A percentile compares a stretch with the other conserved stretches of the same genome.
Conservation (phyloP, 2,329 filamentous ascomycete genomes). For the Lecanicillium sp. region DNA sequence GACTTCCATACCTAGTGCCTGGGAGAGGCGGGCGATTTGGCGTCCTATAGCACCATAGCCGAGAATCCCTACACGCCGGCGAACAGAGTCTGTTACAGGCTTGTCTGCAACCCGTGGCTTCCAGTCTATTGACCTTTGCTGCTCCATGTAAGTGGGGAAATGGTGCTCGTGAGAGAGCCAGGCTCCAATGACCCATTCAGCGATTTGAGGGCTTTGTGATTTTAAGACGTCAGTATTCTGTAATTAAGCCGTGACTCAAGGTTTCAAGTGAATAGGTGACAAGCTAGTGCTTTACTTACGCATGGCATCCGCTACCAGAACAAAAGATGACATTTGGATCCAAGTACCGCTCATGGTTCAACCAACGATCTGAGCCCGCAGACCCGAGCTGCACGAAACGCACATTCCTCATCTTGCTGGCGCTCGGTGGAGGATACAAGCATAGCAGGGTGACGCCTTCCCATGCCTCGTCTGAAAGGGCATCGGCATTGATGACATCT, state of each 20-base stretch:
- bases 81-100: slow-evolving; percentile 21
- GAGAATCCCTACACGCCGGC: slow-evolving; percentile 28
- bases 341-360: slow-evolving; percentile 23
- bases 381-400: slow-evolving; percentile 36
- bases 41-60: slow-evolving; percentile 38
- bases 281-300: slow-evolving; percentile 20
- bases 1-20: slow-evolving; percentile 57
- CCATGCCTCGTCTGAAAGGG: slow-evolving; percentile 23
- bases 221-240: too few species aligned
- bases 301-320: slow-evolving; percentile 32
- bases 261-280: background rate
- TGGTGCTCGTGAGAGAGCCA: slow-evolving; percentile 25
- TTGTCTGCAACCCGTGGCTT: slow-evolving; percentile 9
- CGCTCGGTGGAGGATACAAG: slow-evolving; percentile 21
- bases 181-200: slow-evolving; percentile 31
- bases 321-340: slow-evolving; percentile 28
- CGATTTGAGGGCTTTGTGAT: slow-evolving; percentile 28
- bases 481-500: slow-evolving; percentile 13
- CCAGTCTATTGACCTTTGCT: slow-evolving; percentile 22
- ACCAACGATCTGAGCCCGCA: slow-evolving; percentile 35
- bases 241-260: too few species aligned
- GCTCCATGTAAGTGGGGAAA: slow-evolving; percentile 19
- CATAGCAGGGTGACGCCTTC: slow-evolving; percentile 33
- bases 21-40: slow-evolving; percentile 37
- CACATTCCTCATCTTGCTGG: slow-evolving; percentile 23